These are phyloP conservation scores for Candida berthetii DNA, from an alignment of 805 yeast species.

Conservation along the genomic window DNA sequence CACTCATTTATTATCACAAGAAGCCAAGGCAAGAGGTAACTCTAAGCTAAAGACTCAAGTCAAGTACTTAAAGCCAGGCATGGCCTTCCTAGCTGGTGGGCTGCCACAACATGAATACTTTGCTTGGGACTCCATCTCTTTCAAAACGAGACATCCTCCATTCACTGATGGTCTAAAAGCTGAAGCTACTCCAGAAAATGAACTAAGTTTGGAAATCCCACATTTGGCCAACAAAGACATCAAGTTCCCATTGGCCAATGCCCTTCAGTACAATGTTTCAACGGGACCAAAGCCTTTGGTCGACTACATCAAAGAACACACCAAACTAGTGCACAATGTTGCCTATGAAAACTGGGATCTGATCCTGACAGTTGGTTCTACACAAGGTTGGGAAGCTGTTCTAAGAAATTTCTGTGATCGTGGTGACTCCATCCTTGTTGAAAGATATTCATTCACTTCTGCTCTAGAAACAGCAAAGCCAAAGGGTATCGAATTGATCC, in stretches of 20 bases:
- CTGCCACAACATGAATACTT: constrained; percentile 81
- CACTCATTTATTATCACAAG: constrained; percentile 62
- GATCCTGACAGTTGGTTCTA: constrained; percentile 44
- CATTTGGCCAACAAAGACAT: not conserved
- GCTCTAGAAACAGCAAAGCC: constrained; percentile 36
- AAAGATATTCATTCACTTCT: constrained; percentile 65
- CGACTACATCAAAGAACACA: constrained; percentile 32
- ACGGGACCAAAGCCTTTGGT: constrained; percentile 7
- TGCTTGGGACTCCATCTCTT: constrained; percentile 71
- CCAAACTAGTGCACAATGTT: constrained; percentile 37
- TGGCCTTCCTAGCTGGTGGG: constrained; percentile 89
- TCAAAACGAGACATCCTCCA: constrained; percentile 67
- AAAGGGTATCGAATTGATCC: constrained; percentile 46
- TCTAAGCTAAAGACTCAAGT: constrained; percentile 82
- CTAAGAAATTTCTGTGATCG: constrained; percentile 46
- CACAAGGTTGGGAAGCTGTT: constrained; percentile 48
- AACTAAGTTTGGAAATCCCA: not conserved
- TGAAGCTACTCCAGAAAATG: not conserved
- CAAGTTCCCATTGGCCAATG: not conserved
- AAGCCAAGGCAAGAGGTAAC: constrained; percentile 64
- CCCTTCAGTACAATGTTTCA: too few relatives aligned
- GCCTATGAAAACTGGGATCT: constrained; percentile 40
- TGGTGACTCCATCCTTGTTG: constrained; percentile 53
- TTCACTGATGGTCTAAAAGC: constrained; percentile 47
- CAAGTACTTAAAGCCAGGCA: constrained; percentile 58